A percentile compares a stretch with the other conserved stretches of the same genome.
Evolutionary conservation across 768 basidiomycete species (phyloP).

Genomic region (Cystobasidiopsis lactophilus): DNA sequence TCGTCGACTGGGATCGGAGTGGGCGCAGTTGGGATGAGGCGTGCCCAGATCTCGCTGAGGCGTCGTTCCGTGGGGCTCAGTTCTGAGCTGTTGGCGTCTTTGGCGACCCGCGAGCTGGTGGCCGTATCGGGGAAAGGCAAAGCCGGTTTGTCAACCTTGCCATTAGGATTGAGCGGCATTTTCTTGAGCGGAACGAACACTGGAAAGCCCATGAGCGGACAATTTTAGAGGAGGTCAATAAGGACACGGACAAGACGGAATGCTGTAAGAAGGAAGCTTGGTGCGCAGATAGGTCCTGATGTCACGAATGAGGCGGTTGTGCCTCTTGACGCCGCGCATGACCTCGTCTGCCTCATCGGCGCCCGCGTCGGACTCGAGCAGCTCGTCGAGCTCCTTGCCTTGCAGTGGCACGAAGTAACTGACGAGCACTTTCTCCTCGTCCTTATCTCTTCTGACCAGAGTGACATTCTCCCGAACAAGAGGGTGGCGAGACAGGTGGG

Average conservation of each 20-base stretch:
- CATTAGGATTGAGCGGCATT: slow-evolving; percentile 97
- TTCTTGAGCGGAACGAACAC: slow-evolving; percentile 84
- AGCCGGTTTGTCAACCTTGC: slow-evolving; percentile 95
- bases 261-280: slow-evolving; percentile 82
- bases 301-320: slow-evolving; percentile 71
- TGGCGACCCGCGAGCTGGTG: slow-evolving; percentile 17
- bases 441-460: slow-evolving; percentile 84
- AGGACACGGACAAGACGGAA: slow-evolving; percentile 51
- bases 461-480: slow-evolving; percentile 95
- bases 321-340: slow-evolving; percentile 55
- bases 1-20: slow-evolving; percentile 57
- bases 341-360: slow-evolving; percentile 36
- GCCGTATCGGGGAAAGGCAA: slow-evolving; percentile 97
- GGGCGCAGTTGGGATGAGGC: slow-evolving; percentile 48
- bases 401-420: slow-evolving; percentile 87
- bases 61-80: slow-evolving; percentile 51
- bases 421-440: slow-evolving; percentile 95
- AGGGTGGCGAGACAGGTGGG: slow-evolving; percentile 76
- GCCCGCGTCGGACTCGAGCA: slow-evolving; percentile 34
- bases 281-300: slow-evolving; percentile 89
- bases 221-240: background rate
- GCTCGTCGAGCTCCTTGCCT: slow-evolving; percentile 41
- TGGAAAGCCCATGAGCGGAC: slow-evolving; percentile 21
- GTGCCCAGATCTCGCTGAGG: slow-evolving; percentile 65
- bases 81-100: slow-evolving; percentile 21